These are phyloP conservation scores for Myxozyma udenii DNA, from an alignment of 805 yeast genomes.

Conservation along the genomic window DNA sequence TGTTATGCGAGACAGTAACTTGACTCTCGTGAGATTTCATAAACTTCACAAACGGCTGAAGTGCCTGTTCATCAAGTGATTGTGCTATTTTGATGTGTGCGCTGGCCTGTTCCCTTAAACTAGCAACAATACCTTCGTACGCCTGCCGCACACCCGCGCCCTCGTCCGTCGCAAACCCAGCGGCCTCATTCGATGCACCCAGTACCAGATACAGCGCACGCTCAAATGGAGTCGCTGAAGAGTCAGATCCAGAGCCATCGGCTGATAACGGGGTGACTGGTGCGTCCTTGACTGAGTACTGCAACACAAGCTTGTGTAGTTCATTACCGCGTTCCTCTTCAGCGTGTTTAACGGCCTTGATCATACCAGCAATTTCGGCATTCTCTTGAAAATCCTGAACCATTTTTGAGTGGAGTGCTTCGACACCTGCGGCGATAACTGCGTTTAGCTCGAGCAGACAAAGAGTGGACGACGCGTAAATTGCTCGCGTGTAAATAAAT, in stretches of 20 bases:
- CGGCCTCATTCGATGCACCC: too few species aligned
- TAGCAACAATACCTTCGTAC: constrained; percentile 53
- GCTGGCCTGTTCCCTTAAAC: constrained; percentile 53
- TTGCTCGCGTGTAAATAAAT: too few species aligned
- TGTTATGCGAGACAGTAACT: constrained; percentile 57
- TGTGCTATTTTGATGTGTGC: constrained; percentile 60
- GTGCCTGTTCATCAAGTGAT: constrained; percentile 56
- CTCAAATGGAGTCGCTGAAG: too few species aligned
- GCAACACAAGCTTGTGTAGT: constrained; percentile 46
- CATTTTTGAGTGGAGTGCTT: constrained; percentile 41
- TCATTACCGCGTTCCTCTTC: constrained; percentile 64
- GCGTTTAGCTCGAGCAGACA: background rate
- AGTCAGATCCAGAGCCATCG: too few species aligned
- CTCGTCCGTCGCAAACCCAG: constrained; percentile 53
- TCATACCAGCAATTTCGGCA: constrained; percentile 62
- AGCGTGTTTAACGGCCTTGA: constrained; percentile 66
- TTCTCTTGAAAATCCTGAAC: constrained; percentile 63
- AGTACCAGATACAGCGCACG: too few species aligned
- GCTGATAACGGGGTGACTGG: constrained; percentile 43
- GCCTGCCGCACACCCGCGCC: constrained; percentile 65
- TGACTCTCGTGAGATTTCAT: constrained; percentile 67
- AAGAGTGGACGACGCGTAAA: too few species aligned
- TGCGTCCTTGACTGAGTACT: too few species aligned
- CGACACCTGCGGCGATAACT: constrained; percentile 40
- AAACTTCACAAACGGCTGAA: constrained; percentile 73